Base-by-base conservation (phyloP, 805 yeast species). In the Starmerella stigmatis region DNA sequence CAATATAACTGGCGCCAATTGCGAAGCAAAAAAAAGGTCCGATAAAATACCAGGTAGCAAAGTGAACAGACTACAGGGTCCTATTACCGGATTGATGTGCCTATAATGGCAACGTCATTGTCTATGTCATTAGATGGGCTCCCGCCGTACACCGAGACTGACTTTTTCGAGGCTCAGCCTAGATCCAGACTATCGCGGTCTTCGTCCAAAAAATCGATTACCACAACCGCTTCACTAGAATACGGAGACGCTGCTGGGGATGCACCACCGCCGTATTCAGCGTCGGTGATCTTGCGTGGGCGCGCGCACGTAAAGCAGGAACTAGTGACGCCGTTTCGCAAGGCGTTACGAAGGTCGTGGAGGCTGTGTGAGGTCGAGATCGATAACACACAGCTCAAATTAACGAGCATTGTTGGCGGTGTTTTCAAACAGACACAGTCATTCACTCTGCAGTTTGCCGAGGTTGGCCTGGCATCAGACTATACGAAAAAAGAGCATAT, bases 381-480 rank as follows among this genome's bases (percentile, higher is more conserved):
- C 41, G 86, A 88, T 67, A 83, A 89, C 16, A 88, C 96, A 1
- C 94, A 85, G 64, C 65, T 88, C 28, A 82, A 82, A 61, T 66
- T 88, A 44, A 83, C 81, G 13, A 16, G 26, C 5, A 9, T 15
- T 5, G 17, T 40, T 13, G 66, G 69, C 12, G 74, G 69, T 29
- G 52, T 62, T 4, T 22, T 45, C 23, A 19, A 19, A 54, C 61
- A 15, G 22, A 40, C 44, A 28, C 42, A 30, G 21, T 1, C 63
- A 35, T 88, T 76, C 61, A 78, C 95, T 2, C 68, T 89, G 30
- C 97, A 92, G 62, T 79, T 79, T 63, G 88, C 92, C 11, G 78
- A 72, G 55, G 64, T 84, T 36, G 98, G 98, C 0, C 66, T 86
- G 12, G 96, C 97, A 0, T 69, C 76, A 2, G 98, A 89, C 63